Evolutionary conservation across 202 grass and related monocot species (phyloP), one percentile per base, ranked within the genome.

Genomic region (Zizania palustris): DNA sequence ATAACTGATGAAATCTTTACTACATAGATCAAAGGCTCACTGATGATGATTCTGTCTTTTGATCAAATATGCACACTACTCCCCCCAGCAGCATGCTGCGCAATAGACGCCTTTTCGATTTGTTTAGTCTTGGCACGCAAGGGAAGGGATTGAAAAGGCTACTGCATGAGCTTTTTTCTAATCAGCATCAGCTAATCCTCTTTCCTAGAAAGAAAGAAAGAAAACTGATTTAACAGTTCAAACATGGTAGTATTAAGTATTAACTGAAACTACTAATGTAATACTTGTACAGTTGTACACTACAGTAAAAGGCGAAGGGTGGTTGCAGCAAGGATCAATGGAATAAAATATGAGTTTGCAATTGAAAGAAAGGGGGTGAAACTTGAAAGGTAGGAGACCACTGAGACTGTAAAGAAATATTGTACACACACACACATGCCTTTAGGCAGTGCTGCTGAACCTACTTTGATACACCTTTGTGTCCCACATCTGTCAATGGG

Each of bases 91-190:
- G 33, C 36, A 48, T 82, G 40, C 14, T 13, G 43, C 3, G 3
- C 63, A 73, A 78, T 78, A 72, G 45, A 42, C 0, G 0, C 43
- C 73, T 77, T 82, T 82, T 28, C n/a, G 43, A 67, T 67, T 73
- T 77, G 51, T 83, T 75, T 83, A 83, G 53, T 68, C 73, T 87
- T 82, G 73, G 34, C 21, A 42, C 73, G 45, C 21, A 83, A 76
- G 73, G 77, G 35, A 60, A 68, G 53, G 53, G 16, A 9, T 11
- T n/a, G 49, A 42, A 69, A 64, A 58, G 35, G 53, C 15, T 74
- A 37, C 0, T 64, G 46, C 65, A 60, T 82, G 73, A 72, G 49
- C 73, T 65, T 34, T 49, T 77, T 28, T 73, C 6, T 34, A 41
- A 46, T 48, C 28, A 28, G 28, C 28, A 28, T 40, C 46, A 72